Conservation (phyloP, 371 early-diverging fungal species). For the Blakeslea trispora region DNA sequence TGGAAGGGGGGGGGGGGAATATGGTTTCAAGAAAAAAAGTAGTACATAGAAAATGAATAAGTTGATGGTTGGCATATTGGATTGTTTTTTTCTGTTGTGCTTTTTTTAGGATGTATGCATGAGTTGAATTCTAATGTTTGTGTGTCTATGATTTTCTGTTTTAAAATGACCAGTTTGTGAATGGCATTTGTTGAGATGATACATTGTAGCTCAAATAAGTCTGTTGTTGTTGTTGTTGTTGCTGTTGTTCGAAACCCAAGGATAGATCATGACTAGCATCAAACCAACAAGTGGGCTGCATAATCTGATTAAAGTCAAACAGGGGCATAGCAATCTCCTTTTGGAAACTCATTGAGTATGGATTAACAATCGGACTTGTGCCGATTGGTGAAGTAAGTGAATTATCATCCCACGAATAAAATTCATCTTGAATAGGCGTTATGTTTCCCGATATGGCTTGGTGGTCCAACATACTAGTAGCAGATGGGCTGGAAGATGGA, state of each 20-base stretch:
- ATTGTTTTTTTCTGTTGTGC: background rate
- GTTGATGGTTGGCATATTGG: background rate
- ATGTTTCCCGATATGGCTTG: slow-evolving; percentile 21
- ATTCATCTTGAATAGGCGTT: slow-evolving; percentile 17
- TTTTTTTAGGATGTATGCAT: background rate
- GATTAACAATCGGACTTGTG: slow-evolving; percentile 8
- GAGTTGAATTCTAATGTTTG: background rate
- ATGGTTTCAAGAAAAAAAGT: no score
- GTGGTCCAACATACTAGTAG: slow-evolving; percentile 21
- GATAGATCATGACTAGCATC: slow-evolving; percentile 8
- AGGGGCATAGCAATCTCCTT: slow-evolving; percentile 1
- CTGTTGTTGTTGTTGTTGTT: slow-evolving; percentile 8
- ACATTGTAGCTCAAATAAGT: slow-evolving; percentile 10
- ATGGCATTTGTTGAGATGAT: slow-evolving; percentile 1
- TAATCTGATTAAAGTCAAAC: background rate
- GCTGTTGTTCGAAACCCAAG: slow-evolving; percentile 4
- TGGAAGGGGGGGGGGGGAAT: no score
- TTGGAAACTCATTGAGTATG: background rate
- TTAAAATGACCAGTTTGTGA: slow-evolving; percentile 6
- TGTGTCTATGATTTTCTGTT: background rate
- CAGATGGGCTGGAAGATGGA: slow-evolving; percentile 17
- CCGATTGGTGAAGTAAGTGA: slow-evolving; percentile 20
- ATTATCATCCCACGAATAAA: slow-evolving; percentile 26
- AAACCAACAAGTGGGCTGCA: background rate
- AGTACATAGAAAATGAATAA: no score